These are phyloP conservation scores for Scleroderma bovista DNA, from an alignment of 768 basidiomycete species.

Conservation along the genomic window DNA sequence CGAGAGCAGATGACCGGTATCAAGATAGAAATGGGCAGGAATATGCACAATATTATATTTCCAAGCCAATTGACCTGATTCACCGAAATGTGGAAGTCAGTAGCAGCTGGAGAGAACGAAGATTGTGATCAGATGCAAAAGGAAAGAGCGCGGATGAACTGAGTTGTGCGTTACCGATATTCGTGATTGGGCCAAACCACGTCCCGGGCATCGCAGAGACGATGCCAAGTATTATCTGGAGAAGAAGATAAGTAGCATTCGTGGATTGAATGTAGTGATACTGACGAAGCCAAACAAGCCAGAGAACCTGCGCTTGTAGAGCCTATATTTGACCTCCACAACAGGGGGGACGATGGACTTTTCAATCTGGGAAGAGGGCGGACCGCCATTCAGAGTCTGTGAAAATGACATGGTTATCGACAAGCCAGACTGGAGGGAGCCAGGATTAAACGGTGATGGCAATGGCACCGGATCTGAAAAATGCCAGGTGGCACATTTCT, in stretches of 20 bases:
- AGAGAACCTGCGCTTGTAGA: constrained; percentile 66
- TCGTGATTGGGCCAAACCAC: constrained; percentile 84
- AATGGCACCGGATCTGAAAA: too few relatives aligned
- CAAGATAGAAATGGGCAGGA: constrained; percentile 50
- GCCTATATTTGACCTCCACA: too few relatives aligned
- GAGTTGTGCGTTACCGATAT: constrained; percentile 42
- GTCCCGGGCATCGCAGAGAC: constrained; percentile 64
- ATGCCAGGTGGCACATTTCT: too few relatives aligned
- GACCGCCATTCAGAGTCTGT: too few relatives aligned
- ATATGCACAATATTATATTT: constrained; percentile 56
- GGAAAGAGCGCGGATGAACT: background rate
- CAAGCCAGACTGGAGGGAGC: too few relatives aligned
- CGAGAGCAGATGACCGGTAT: constrained; percentile 48
- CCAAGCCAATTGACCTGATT: constrained; percentile 72
- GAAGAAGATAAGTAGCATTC: background rate
- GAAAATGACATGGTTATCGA: too few relatives aligned
- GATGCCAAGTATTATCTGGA: constrained; percentile 56
- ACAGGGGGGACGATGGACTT: too few relatives aligned
- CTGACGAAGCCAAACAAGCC: constrained; percentile 59
- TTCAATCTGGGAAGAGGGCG: too few relatives aligned
- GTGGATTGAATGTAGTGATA: background rate
- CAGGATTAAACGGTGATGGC: too few relatives aligned
- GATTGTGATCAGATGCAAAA: background rate
- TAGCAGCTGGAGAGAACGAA: constrained; percentile 37
- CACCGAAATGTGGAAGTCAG: constrained; percentile 57